Conservation (phyloP, 306 rosid species). For the Casuarina cunninghamiana region DNA sequence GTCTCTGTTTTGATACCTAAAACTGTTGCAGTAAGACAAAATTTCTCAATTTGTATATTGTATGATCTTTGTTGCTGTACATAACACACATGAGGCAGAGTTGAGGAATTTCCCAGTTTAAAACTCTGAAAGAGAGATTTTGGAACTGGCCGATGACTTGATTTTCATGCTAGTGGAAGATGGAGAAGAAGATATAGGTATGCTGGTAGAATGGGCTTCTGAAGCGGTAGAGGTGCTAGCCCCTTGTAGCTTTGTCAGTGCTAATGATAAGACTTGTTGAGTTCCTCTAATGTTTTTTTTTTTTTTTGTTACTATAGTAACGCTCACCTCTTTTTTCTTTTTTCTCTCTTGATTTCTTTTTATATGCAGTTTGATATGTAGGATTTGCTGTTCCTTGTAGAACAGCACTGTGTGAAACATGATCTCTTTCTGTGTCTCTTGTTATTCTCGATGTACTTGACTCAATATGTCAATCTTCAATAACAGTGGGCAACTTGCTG, state of each 20-base stretch:
- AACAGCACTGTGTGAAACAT: slow-evolving; percentile 26
- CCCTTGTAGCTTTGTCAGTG: slow-evolving; percentile 7
- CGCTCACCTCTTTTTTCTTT: neutral
- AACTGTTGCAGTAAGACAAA: slow-evolving; percentile 21
- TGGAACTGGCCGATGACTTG: slow-evolving; percentile 18
- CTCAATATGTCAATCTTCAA: slow-evolving; percentile 15
- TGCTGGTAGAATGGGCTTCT: slow-evolving; percentile 21
- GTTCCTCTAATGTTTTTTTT: neutral
- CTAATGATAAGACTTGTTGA: slow-evolving; percentile 10
- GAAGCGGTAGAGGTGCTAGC: slow-evolving; percentile 16
- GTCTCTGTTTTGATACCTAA: neutral
- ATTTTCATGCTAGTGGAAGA: slow-evolving; percentile 16
- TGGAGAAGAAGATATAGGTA: slow-evolving; percentile 16
- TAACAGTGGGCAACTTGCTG: slow-evolving; percentile 23
- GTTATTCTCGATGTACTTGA: slow-evolving; percentile 8
- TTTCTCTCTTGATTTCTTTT: neutral
- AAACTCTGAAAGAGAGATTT: slow-evolving; percentile 25
- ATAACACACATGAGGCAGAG: slow-evolving; percentile 35
- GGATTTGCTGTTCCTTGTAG: slow-evolving; percentile 2
- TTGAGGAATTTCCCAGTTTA: slow-evolving; percentile 25
- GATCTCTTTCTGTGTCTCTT: slow-evolving; percentile 22
- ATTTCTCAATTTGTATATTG: slow-evolving; percentile 19
- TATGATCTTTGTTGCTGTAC: slow-evolving; percentile 34
- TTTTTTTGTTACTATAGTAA: slow-evolving; percentile 5
- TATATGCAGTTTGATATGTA: slow-evolving; percentile 3